These are phyloP conservation scores for Nyssa sinensis DNA, from an alignment of 148 eudicot species.

Conservation along the genomic window DNA sequence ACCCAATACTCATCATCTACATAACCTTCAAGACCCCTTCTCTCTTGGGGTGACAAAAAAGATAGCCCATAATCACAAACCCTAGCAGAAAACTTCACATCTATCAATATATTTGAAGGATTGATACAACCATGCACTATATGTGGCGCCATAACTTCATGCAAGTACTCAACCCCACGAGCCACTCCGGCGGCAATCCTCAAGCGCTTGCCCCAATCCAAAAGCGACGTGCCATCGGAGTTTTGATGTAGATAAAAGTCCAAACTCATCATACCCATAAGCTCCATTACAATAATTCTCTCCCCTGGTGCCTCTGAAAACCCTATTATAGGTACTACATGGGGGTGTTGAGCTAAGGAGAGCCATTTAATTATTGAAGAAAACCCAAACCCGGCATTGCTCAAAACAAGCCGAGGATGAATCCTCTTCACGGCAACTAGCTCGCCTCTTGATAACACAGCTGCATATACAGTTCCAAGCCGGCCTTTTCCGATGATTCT, in stretches of 20 bases:
- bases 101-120: slow-evolving; percentile 73
- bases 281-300: slow-evolving; percentile 68
- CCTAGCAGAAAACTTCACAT: slow-evolving; percentile 57
- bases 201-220: slow-evolving; percentile 66
- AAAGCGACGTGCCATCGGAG: slow-evolving; percentile 33
- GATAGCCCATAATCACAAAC: slow-evolving; percentile 80
- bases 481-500: slow-evolving; percentile 72
- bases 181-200: slow-evolving; percentile 67
- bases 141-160: slow-evolving; percentile 68
- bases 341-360: slow-evolving; percentile 62
- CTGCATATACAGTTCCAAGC: slow-evolving; percentile 72
- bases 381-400: slow-evolving; percentile 59
- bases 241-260: slow-evolving; percentile 64
- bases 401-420: slow-evolving; percentile 63
- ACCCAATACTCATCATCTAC: slow-evolving; percentile 86
- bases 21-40: slow-evolving; percentile 61
- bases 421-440: slow-evolving; percentile 64
- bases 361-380: slow-evolving; percentile 54
- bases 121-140: slow-evolving; percentile 79
- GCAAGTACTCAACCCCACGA: slow-evolving; percentile 78
- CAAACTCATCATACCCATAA: slow-evolving; percentile 60
- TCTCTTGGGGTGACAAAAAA: slow-evolving; percentile 46
- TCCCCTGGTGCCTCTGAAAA: slow-evolving; percentile 87
- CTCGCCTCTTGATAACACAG: slow-evolving; percentile 45
- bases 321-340: slow-evolving; percentile 71